Percentiles rank a stretch among this genome's conserved stretches.
Conservation (phyloP, 139 green algal species). For the Desmodesmus armatus region DNA sequence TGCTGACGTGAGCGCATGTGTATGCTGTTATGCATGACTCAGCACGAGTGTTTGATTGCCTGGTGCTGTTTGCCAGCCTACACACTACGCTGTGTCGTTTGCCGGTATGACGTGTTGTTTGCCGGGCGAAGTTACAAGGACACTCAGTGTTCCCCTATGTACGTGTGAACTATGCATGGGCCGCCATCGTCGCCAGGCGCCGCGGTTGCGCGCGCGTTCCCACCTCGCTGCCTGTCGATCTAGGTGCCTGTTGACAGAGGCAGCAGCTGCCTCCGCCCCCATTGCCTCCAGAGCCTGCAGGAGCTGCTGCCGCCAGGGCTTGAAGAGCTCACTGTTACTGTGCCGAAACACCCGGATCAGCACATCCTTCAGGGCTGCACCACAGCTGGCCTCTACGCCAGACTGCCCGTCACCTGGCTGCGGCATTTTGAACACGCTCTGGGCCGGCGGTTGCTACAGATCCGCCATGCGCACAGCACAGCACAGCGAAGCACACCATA, state of each 20-base stretch:
- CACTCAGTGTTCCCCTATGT: neutral
- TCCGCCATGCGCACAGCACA: too few species aligned
- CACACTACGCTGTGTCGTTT: neutral
- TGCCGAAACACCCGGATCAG: slow-evolving; percentile 33
- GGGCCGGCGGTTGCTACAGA: too few species aligned
- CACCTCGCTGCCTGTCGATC: slow-evolving; percentile 53
- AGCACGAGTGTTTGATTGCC: too few species aligned
- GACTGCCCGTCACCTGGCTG: slow-evolving; percentile 21
- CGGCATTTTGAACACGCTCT: neutral
- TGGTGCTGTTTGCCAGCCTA: too few species aligned
- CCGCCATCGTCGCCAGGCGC: too few species aligned
- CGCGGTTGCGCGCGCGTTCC: too few species aligned
- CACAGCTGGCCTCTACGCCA: slow-evolving; percentile 38
- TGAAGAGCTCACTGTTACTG: slow-evolving; percentile 26
- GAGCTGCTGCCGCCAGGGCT: slow-evolving; percentile 44
- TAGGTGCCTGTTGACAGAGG: slow-evolving; percentile 56
- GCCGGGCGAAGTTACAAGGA: neutral
- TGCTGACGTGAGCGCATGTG: too few species aligned
- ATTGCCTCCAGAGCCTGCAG: slow-evolving; percentile 60
- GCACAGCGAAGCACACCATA: too few species aligned
- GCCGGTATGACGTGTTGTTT: neutral
- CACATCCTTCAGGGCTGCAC: slow-evolving; percentile 39
- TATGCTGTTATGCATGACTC: too few species aligned
- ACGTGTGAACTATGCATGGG: neutral
- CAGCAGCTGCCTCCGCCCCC: slow-evolving; percentile 56